Evolutionary conservation across 306 rosid genomes (phyloP), one percentile per base, ranked within the genome.

Genomic region (Acacia confusa): DNA sequence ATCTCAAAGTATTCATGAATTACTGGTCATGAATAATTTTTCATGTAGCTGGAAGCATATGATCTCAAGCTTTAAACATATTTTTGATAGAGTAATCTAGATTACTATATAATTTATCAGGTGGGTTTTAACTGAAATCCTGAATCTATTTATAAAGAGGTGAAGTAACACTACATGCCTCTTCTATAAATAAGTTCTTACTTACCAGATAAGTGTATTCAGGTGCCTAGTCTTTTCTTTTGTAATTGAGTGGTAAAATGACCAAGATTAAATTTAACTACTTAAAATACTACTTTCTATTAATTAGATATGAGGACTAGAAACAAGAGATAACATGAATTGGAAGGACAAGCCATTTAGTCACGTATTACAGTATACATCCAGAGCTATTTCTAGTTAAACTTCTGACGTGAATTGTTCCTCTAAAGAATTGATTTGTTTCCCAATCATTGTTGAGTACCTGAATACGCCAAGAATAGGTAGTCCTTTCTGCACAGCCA

Each of bases 391-490:
- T 74, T 58, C 45, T 20, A 68, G 57, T 55, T 78, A 71, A 57
- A 78, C 27, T 73, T 73, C 25, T 27, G 32, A 81, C 24, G 64
- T 72, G 61, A 72, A 45, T 24, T 4, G n/a, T 36, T 52, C 36
- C 65, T 45, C 60, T 44, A 32, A 55, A 53, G 19, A 69, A 41
- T 38, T 70, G 8, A 60, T 60, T 44, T 82, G 47, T 66, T 63
- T 43, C 25, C 22, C 28, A 47, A 64, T 43, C 48, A 30, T 43
- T 67, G 69, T 48, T 64, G 63, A 64, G 57, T 84, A 95, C 99
- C 97, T 89, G 86, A 95, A 88, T 75, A 89, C 76, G 66, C 98
- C 98, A 74, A 93, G 86, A 85, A 95, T 88, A 47, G 93, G 99
- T 79, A 95, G 93, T 57, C 96, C 91, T 85, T 76, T 95, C 89